A percentile compares a stretch with the other conserved stretches of the same genome.
Conservation (phyloP, 345 rosid species). For the Camelina hispida region DNA sequence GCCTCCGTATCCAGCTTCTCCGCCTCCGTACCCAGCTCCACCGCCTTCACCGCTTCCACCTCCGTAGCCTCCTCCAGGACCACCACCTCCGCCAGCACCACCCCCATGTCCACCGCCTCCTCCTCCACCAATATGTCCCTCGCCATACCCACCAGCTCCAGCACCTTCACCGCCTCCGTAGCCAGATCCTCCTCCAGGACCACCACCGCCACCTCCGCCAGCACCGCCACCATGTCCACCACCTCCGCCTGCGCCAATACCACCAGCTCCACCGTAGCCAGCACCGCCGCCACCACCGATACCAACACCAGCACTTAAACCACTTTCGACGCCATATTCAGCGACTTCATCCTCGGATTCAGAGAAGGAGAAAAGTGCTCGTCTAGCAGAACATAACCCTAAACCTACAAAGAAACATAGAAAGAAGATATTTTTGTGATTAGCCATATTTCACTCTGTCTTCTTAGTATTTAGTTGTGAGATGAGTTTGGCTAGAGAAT, state of each 20-base stretch:
- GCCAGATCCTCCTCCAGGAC: conserved; percentile 41
- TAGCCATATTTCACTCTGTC: conserved; percentile 33
- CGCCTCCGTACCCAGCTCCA: conserved; percentile 47
- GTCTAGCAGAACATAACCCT: conserved; percentile 46
- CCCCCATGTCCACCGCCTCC: conserved; percentile 45
- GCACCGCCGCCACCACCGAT: conserved; percentile 27
- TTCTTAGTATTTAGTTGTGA: conserved; percentile 22
- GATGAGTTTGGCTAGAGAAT: conserved; percentile 30
- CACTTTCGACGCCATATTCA: conserved; percentile 36
- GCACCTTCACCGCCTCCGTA: conserved; percentile 33
- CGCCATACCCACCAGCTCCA: conserved; percentile 31
- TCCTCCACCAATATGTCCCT: conserved; percentile 37
- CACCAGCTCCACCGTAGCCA: conserved; percentile 42
- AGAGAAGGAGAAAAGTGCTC: conserved; percentile 33
- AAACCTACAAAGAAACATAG: conserved; percentile 43
- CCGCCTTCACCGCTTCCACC: conserved; percentile 48
- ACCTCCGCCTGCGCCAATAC: conserved; percentile 30
- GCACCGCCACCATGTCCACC: conserved; percentile 34
- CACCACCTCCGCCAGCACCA: conserved; percentile 42
- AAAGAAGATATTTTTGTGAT: conserved; percentile 25
- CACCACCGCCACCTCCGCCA: conserved; percentile 32
- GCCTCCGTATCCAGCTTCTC: conserved; percentile 44
- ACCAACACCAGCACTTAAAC: conserved; percentile 34
- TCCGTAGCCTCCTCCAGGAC: conserved; percentile 44
- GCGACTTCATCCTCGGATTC: conserved; percentile 35